Percentiles rank a stretch among this genome's conserved stretches.
phyloP scores from a whole-genome alignment of 163 green algal species.

The Coccomyxa subellipsoidea region DNA sequence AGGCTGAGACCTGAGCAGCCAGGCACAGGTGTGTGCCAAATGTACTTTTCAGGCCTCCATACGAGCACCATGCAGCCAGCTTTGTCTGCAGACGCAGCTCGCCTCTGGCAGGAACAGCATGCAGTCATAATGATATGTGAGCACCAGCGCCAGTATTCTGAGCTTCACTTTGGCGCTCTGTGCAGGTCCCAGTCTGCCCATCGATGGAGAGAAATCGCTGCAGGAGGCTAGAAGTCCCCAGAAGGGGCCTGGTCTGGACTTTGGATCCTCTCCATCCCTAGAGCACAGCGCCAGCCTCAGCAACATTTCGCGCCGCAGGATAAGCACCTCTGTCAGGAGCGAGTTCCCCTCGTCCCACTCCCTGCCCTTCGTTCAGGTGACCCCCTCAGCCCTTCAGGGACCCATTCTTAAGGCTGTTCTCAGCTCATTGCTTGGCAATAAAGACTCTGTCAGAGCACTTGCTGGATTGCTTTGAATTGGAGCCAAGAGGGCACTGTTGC shows the following conservation, averaged over 20 bases:
- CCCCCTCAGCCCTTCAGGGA: neutral
- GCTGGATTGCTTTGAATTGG: neutral
- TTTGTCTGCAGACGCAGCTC: no score
- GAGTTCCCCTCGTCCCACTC: neutral
- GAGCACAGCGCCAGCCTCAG: conserved; percentile 1
- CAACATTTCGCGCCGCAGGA: neutral
- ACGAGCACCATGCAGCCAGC: no score
- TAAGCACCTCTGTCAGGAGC: neutral
- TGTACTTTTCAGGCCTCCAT: neutral
- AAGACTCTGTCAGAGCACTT: neutral
- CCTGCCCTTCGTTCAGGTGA: neutral
- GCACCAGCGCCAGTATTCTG: no score
- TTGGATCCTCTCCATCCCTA: neutral
- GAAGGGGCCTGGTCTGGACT: neutral
- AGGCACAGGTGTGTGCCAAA: neutral
- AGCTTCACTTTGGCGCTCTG: neutral
- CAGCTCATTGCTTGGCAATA: neutral
- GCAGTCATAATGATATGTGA: no score
- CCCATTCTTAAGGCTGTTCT: neutral
- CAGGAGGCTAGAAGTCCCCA: neutral
- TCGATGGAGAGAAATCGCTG: neutral
- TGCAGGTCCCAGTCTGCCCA: conserved; percentile 1
- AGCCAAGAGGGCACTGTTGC: neutral
- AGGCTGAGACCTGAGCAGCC: no score
- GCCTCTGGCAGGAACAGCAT: no score